A percentile compares a stretch with the other conserved stretches of the same genome.
Evolutionary conservation across 1,139 yeast species (phyloP).

Genomic region (Sugiyamaella castrensis): DNA sequence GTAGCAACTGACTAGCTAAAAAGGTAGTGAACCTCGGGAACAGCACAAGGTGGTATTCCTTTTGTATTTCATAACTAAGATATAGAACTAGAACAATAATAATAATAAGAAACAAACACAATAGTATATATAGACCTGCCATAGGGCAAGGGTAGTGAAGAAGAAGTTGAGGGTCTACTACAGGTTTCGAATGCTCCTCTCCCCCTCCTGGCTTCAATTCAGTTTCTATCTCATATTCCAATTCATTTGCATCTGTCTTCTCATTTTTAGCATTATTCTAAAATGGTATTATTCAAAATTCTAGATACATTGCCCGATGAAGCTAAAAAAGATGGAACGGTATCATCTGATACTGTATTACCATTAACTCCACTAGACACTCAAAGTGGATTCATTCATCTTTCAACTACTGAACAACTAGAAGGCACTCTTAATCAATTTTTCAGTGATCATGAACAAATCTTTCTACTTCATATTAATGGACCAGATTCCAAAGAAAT

Average conservation of each 20-base stretch:
- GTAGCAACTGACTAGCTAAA: too few species aligned
- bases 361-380: slow-evolving; percentile 31
- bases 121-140: too few species aligned
- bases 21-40: too few species aligned
- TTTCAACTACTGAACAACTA: slow-evolving; percentile 30
- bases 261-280: too few species aligned
- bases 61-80: too few species aligned
- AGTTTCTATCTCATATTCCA: not conserved
- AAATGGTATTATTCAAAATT: slow-evolving; percentile 28
- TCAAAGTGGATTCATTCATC: slow-evolving; percentile 34
- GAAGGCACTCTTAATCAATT: slow-evolving; percentile 29
- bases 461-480: slow-evolving; percentile 29
- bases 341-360: slow-evolving; percentile 24
- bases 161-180: too few species aligned
- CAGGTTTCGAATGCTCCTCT: too few species aligned
- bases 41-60: too few species aligned
- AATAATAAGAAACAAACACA: too few species aligned
- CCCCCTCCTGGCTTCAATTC: too few species aligned
- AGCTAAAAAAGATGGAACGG: slow-evolving; percentile 28
- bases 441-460: slow-evolving; percentile 23
- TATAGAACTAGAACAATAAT: too few species aligned
- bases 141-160: too few species aligned
- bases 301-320: slow-evolving; percentile 29
- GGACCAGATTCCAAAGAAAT: slow-evolving; percentile 25
- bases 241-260: not conserved